Evolutionary conservation across 176 grass and related monocot genomes (phyloP), one percentile per base, ranked within the genome.

Genomic region (Themeda triandra): DNA sequence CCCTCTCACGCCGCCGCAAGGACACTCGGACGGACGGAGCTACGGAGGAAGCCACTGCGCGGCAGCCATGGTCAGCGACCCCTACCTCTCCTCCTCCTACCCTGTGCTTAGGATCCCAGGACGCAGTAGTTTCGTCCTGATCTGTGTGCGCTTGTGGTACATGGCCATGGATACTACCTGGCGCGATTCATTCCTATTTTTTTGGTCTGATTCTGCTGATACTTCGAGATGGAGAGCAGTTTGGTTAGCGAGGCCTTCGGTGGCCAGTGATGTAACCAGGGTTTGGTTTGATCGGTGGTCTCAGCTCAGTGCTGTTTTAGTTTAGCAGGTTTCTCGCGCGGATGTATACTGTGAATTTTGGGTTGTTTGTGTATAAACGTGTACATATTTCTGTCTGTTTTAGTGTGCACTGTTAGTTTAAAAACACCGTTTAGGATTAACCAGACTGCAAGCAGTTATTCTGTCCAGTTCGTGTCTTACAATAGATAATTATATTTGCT

Each of bases 31-130:
- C 41, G 24, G 37, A 73, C 49, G 53, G 66, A 59, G 27, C 49
- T 6, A 56, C 53, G 53, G 18, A 74, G 56, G 58, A 64, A 48
- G 39, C 56, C 37, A 63, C 29, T 28, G n/a, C 30, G 35, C 82
- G 30, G 30, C 82, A 76, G 42, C 81, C 70, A 83, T 83, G 81
- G 81, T 75, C 0, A 49, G 56, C 23, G 40, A 36, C 14, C 18
- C 19, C 6, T 21, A 48, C 40, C 21, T n/a, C 19, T 28, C 21
- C 53, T 19, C 28, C 13, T 17, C 12, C 21, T 5, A 0, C 11
- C 63, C 11, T 17, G 44, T 36, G 4, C 15, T 35, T 10, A 21
- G 21, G 27, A 51, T 25, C 25, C 30, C 6, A 41, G 12, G 37
- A 8, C 6, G 35, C 40, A 71, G 36, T 25, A 71, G 68, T 25